Conservation (phyloP, 164 flowering plant species). For the Sextonia rubra region DNA sequence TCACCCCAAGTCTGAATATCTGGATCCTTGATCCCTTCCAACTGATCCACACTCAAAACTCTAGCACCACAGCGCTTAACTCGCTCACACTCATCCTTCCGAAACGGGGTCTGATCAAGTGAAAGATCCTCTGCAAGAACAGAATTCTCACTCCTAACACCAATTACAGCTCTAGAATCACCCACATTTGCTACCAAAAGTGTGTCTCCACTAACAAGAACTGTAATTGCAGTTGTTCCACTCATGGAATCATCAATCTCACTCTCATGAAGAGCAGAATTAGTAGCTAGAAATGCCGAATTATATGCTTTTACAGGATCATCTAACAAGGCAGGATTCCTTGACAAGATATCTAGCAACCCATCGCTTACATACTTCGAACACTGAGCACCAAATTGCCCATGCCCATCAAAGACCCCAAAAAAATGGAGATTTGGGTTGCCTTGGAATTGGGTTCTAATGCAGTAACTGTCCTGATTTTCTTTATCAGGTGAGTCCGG, state of each 20-base stretch:
- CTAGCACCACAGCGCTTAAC: constrained; percentile 91
- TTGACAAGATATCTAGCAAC: constrained; percentile 52
- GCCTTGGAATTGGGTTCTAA: constrained; percentile 65
- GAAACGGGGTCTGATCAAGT: constrained; percentile 84
- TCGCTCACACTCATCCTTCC: constrained; percentile 81
- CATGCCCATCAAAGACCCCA: constrained; percentile 98
- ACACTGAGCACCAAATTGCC: constrained; percentile 75
- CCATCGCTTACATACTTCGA: constrained; percentile 73
- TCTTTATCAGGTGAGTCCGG: constrained; percentile 84
- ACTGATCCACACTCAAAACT: constrained; percentile 84
- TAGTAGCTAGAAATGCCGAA: constrained; percentile 54
- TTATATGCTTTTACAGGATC: constrained; percentile 75
- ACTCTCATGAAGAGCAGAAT: constrained; percentile 62
- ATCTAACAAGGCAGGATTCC: constrained; percentile 47
- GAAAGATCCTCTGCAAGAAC: constrained; percentile 70
- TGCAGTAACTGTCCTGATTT: constrained; percentile 84
- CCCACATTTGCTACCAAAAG: constrained; percentile 90
- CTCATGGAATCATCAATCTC: constrained; percentile 91
- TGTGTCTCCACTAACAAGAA: constrained; percentile 64
- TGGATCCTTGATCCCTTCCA: constrained; percentile 86
- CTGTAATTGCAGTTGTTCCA: constrained; percentile 95
- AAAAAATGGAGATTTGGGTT: constrained; percentile 93
- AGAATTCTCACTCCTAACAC: constrained; percentile 48
- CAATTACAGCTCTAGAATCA: constrained; percentile 91
- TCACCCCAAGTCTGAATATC: constrained; percentile 79